Conservation (phyloP, 148 eudicot genomes). For the Chenopodium quinoa region DNA sequence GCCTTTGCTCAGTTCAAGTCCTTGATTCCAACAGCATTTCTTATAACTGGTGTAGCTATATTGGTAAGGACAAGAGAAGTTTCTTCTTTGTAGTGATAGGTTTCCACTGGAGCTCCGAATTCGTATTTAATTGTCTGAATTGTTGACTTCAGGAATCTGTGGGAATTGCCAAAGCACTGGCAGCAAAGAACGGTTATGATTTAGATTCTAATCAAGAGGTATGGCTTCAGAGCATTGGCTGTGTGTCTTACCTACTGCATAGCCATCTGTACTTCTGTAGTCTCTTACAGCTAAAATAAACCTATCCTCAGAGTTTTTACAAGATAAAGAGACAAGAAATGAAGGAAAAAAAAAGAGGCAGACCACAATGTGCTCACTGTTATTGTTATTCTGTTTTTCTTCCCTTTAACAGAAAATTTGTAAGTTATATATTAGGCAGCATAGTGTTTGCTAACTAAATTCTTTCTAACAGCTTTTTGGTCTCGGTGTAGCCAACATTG, state of each 20-base stretch:
- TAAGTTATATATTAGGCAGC: neutral
- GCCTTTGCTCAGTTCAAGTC: constrained; percentile 58
- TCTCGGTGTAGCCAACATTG: constrained; percentile 92
- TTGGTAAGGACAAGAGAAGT: constrained; percentile 50
- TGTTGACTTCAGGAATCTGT: constrained; percentile 73
- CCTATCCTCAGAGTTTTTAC: neutral
- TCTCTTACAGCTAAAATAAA: neutral
- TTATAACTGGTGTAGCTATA: constrained; percentile 94
- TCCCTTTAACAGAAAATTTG: neutral
- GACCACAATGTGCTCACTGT: neutral
- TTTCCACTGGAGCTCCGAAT: constrained; percentile 18
- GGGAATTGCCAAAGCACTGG: constrained; percentile 97
- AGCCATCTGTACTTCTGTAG: neutral
- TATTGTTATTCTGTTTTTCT: neutral
- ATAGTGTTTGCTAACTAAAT: neutral
- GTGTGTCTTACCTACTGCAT: neutral
- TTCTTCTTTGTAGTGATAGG: constrained; percentile 10
- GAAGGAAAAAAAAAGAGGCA: neutral
- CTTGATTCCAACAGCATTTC: constrained; percentile 85
- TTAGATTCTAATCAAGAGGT: constrained; percentile 99
- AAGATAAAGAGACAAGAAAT: no score
- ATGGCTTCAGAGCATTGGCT: constrained; percentile 13
- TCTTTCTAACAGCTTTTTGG: constrained; percentile 73
- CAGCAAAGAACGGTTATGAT: constrained; percentile 96
- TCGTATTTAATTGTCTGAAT: constrained; percentile 7